Conservation (phyloP, 164 flowering plant species). For the Litsea cubeba region DNA sequence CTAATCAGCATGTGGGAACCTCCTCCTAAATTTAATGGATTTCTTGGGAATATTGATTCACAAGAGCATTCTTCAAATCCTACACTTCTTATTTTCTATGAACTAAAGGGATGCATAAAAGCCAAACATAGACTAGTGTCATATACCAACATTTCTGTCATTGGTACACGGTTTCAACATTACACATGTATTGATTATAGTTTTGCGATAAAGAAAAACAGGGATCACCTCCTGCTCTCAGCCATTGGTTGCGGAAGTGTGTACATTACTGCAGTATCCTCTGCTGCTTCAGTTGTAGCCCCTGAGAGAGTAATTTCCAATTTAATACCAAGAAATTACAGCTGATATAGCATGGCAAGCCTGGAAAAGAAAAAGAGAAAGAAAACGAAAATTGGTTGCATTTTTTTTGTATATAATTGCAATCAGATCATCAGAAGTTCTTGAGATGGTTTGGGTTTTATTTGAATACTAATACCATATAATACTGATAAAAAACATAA, state of each 20-base stretch:
- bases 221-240: conserved; percentile 69
- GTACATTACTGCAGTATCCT: conserved; percentile 38
- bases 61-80: no score
- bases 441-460: neutral
- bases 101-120: no score
- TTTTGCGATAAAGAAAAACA: neutral
- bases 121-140: no score
- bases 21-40: no score
- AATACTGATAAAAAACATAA: no score
- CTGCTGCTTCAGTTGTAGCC: conserved; percentile 37
- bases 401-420: neutral
- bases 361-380: neutral
- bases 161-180: no score
- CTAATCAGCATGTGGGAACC: no score
- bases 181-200: no score
- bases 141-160: no score
- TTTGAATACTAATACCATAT: neutral
- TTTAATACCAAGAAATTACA: neutral
- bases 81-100: no score
- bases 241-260: conserved; percentile 73
- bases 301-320: conserved; percentile 27
- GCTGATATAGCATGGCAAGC: neutral
- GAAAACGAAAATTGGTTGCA: neutral
- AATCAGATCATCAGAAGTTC: neutral
- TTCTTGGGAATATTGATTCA: no score